These are phyloP conservation scores for Botrytis fabae DNA, from an alignment of 2,329 filamentous ascomycete genomes.

Conservation along the genomic window DNA sequence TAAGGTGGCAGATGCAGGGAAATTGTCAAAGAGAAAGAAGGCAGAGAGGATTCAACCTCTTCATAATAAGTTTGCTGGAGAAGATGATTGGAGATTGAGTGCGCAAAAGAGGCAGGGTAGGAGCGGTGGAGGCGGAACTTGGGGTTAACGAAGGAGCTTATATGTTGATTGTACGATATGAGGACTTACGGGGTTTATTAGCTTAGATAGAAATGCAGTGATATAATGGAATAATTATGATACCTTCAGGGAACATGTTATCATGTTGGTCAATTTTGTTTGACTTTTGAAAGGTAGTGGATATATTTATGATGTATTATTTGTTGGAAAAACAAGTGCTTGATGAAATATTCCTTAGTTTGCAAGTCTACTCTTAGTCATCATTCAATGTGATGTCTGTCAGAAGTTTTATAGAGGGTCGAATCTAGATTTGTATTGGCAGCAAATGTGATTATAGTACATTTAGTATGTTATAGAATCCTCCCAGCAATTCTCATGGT, in stretches of 20 bases:
- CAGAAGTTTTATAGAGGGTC: too few relatives aligned
- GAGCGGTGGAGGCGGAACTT: slow-evolving; percentile 87
- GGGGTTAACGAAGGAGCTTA: slow-evolving; percentile 58
- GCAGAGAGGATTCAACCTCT: slow-evolving; percentile 93
- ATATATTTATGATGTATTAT: background rate
- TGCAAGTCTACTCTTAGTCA: background rate
- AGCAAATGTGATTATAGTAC: too few relatives aligned
- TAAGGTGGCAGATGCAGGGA: slow-evolving; percentile 80
- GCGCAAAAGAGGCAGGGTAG: slow-evolving; percentile 83
- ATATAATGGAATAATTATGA: slow-evolving; percentile 12
- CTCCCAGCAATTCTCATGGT: too few relatives aligned
- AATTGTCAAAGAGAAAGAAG: slow-evolving; percentile 86
- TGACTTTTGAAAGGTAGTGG: background rate
- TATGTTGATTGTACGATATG: slow-evolving; percentile 3
- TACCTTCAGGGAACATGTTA: background rate
- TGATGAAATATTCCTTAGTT: background rate
- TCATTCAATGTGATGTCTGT: background rate
- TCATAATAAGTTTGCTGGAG: slow-evolving; percentile 87
- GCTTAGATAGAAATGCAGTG: background rate
- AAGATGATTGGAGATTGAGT: slow-evolving; percentile 93
- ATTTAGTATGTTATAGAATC: too few relatives aligned
- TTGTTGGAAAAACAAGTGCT: background rate
- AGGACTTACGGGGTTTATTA: background rate
- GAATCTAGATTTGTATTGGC: too few relatives aligned
- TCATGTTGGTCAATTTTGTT: background rate